These are phyloP conservation scores for Calonectria multiphialidica DNA, from an alignment of 2,329 filamentous ascomycete species.

Conservation along the genomic window DNA sequence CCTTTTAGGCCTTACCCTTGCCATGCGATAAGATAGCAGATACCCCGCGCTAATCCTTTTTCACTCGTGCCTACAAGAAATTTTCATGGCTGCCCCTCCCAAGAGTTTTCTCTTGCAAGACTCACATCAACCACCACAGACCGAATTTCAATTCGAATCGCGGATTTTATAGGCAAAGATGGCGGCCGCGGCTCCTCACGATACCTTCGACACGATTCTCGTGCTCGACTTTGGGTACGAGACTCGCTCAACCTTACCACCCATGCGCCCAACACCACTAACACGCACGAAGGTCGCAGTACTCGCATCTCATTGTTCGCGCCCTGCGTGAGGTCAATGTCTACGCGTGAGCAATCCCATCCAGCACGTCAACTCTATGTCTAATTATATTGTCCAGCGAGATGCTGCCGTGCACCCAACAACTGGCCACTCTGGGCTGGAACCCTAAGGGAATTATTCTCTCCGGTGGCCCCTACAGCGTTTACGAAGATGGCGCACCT, in stretches of 20 bases:
- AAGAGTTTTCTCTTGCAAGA: not conserved
- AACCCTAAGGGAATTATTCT: conserved; percentile 82
- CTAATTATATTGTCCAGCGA: conserved; percentile 85
- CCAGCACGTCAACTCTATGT: conserved; percentile 76
- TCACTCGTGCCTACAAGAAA: not conserved
- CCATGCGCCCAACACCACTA: not conserved
- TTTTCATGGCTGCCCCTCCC: not conserved
- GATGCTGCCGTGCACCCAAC: conserved; percentile 45
- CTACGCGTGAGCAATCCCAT: conserved; percentile 54
- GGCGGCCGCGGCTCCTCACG: conserved; percentile 49
- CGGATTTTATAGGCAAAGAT: not conserved
- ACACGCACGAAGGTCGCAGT: conserved; percentile 56
- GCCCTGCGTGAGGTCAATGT: not conserved
- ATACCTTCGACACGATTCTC: conserved; percentile 46
- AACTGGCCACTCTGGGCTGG: conserved; percentile 32
- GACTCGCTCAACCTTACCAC: not conserved
- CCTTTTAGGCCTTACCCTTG: not conserved
- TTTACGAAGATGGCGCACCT: conserved; percentile 82
- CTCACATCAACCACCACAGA: not conserved
- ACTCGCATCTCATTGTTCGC: conserved; percentile 73
- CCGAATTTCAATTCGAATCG: not conserved
- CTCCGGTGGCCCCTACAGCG: conserved; percentile 70
- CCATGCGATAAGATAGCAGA: not conserved
- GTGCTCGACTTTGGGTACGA: not conserved
- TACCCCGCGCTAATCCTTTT: not conserved